Percentiles rank a stretch among this genome's conserved stretches.
These are phyloP conservation scores for Onygenales sp. DNA, from an alignment of 2,329 filamentous ascomycete genomes.

Conservation along the genomic window DNA sequence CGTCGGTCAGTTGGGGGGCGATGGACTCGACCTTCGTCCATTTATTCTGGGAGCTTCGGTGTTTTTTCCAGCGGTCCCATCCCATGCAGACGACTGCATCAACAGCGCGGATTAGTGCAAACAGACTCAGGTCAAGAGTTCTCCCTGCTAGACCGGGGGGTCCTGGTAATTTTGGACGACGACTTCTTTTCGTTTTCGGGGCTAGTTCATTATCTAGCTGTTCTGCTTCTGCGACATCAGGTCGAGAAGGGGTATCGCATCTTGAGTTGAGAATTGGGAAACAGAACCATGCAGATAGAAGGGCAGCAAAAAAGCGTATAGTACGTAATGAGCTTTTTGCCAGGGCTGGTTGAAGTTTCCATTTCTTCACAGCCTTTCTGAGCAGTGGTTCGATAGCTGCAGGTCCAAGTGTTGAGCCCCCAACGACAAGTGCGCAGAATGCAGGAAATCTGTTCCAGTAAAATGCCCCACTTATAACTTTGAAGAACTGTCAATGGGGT, in stretches of 20 bases:
- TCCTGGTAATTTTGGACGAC: constrained; percentile 10
- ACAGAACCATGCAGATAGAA: constrained; percentile 41
- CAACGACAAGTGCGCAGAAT: constrained; percentile 43
- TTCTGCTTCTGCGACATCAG: constrained; percentile 4
- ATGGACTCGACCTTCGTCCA: constrained; percentile 31
- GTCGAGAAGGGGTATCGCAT: constrained; percentile 11
- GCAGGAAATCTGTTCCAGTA: constrained; percentile 41
- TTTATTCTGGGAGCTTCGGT: constrained; percentile 20
- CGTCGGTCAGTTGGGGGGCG: constrained; percentile 46
- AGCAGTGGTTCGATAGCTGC: constrained; percentile 9
- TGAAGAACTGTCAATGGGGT: constrained; percentile 23
- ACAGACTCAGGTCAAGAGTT: constrained; percentile 75
- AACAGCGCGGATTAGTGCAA: constrained; percentile 60
- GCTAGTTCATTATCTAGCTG: constrained; percentile 2
- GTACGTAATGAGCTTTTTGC: not conserved
- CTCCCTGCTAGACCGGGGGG: constrained; percentile 49
- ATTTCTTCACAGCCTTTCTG: not conserved
- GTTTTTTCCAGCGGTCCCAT: constrained; percentile 45
- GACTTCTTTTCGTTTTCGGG: constrained; percentile 1
- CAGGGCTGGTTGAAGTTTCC: not conserved
- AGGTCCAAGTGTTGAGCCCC: constrained; percentile 41
- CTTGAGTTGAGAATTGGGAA: constrained; percentile 40
- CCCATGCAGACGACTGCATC: constrained; percentile 60
- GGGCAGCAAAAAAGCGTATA: constrained; percentile 35
- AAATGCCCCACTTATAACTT: constrained; percentile 30